Evolutionary conservation across 208 protist genomes (phyloP), one percentile per base, ranked within the genome.

Genomic region (Acanthamoeba sp.): DNA sequence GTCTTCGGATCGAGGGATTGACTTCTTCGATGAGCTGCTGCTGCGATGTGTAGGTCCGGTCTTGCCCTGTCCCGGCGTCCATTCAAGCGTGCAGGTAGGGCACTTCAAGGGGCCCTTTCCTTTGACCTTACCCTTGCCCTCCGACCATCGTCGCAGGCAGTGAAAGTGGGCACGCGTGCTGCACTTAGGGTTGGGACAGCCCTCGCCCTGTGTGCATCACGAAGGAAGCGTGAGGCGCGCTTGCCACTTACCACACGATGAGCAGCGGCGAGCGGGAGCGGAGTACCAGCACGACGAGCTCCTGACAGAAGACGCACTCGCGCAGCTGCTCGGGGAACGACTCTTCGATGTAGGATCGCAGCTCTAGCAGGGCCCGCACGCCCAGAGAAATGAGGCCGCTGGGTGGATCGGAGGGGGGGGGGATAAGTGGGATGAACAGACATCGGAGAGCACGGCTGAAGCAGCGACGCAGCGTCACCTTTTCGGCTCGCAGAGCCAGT

Each of bases 291-390:
- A 90, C 29, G 29, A 90, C 82, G 34, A 90, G 18, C 82, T 90
- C 82, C 4, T 59, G 52, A 34, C 82, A 90, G 14, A 90, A 66
- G 82, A 90, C 82, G 14, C 82, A 90, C 4, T 90, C 82, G n/a
- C n/a, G 29, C 50, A 90, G 42, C 29, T 90, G 52, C 32, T 90
- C 82, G n/a, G 22, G 9, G 36, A 36, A 90, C 12, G 55, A 40
- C 0, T 90, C 82, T 6, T 64, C 48, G 34, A 90, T 40, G 55
- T 66, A 90, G 22, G 82, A 66, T 5, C 48, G 82, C 52, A 90
- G 82, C 55, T 90, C 82, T 24, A 90, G 32, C 52, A 90, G 20
- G 14, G 82, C 66, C 38, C 82, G 24, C 82, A 90, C 82, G 38
- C 82, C 82, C 7, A 90, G 38, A 7, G 82, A 62, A 1, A 66